These are phyloP conservation scores for Moniliophthora roreri DNA, from an alignment of 1,284 basidiomycete species.

Conservation along the genomic window DNA sequence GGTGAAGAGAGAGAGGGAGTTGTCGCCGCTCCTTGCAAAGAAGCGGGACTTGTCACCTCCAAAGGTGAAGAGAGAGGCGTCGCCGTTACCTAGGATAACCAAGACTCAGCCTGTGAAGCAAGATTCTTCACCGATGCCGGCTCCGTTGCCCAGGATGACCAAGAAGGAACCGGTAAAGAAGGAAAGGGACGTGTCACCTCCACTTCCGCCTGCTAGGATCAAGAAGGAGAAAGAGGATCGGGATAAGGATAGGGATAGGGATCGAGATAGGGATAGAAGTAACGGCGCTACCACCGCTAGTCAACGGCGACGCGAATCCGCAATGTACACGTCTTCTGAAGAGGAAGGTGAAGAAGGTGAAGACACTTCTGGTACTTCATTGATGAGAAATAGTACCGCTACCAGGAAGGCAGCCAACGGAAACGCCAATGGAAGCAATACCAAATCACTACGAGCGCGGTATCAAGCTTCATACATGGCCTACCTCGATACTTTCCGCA, in stretches of 20 bases:
- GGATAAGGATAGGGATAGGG: too few species aligned
- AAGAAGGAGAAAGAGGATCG: constrained; percentile 22
- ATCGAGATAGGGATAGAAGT: constrained; percentile 27
- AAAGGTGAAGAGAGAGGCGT: constrained; percentile 25
- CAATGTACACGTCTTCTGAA: constrained; percentile 62
- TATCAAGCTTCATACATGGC: constrained; percentile 51
- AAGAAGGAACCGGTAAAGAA: constrained; percentile 15
- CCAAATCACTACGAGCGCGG: constrained; percentile 45
- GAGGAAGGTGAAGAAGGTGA: constrained; percentile 41
- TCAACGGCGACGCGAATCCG: constrained; percentile 41
- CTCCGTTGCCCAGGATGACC: constrained; percentile 24
- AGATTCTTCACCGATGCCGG: constrained; percentile 36
- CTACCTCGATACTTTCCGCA: constrained; percentile 47
- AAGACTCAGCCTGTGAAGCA: constrained; percentile 18
- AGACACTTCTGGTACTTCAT: too few species aligned
- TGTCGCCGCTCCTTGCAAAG: constrained; percentile 19
- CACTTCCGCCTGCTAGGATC: constrained; percentile 23
- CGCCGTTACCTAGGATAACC: constrained; percentile 25
- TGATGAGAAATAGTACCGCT: too few species aligned
- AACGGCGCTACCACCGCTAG: too few species aligned
- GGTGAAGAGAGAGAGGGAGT: constrained; percentile 10
- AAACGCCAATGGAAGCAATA: constrained; percentile 25
- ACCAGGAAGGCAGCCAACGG: constrained; percentile 14
- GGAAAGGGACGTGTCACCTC: constrained; percentile 19
- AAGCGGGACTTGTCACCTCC: constrained; percentile 30